Conservation (phyloP, 2,329 filamentous ascomycete species). For the Alternaria hordeiaustralica region DNA sequence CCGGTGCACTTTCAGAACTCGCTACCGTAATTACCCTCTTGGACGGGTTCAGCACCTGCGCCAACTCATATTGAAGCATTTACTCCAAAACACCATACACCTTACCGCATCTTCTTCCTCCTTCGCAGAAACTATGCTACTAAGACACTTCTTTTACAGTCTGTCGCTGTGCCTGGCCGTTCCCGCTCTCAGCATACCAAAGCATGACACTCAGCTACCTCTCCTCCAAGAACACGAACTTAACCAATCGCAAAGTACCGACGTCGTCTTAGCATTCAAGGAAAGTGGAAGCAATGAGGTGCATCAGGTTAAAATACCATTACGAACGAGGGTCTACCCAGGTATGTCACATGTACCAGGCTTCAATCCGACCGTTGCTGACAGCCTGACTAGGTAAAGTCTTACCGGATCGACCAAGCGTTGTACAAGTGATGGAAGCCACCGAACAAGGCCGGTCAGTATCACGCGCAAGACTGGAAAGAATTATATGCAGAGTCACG, state of each 20-base stretch:
- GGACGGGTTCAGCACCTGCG: background rate
- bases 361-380: background rate
- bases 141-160: background rate
- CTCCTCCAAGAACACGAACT: slow-evolving; percentile 2
- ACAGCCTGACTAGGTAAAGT: slow-evolving; percentile 9
- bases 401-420: slow-evolving; percentile 17
- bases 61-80: background rate
- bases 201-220: slow-evolving; percentile 10
- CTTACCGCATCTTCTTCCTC: background rate
- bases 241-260: background rate
- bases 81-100: background rate
- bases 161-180: background rate
- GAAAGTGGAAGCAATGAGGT: slow-evolving; percentile 13
- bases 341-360: slow-evolving; percentile 12
- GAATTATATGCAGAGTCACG: slow-evolving; percentile 26
- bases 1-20: background rate
- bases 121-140: slow-evolving; percentile 1
- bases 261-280: slow-evolving; percentile 23
- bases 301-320: slow-evolving; percentile 20
- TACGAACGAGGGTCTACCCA: slow-evolving; percentile 17
- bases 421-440: slow-evolving; percentile 22
- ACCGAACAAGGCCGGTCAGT: slow-evolving; percentile 17
- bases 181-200: slow-evolving; percentile 13
- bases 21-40: background rate
- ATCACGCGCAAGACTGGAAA: slow-evolving; percentile 22